Evolutionary conservation across 1,284 basidiomycete genomes (phyloP).

Genomic region (Boletus holoroseus): DNA sequence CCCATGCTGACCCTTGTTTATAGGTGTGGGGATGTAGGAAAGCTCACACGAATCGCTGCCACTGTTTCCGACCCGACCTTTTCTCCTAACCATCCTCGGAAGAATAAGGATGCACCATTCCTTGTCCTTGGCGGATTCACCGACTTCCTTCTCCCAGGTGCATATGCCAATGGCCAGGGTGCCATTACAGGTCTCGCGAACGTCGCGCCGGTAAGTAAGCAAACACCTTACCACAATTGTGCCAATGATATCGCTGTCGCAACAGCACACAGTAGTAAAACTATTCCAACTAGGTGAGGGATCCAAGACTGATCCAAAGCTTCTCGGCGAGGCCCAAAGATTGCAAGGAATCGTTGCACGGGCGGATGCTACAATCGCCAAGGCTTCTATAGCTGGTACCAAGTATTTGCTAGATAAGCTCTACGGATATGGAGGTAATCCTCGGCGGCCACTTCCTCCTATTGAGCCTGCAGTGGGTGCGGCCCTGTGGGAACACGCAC

Average conservation of each 20-base stretch:
- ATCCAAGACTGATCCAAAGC: constrained; percentile 47
- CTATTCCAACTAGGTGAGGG: constrained; percentile 60
- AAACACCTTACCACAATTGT: neutral
- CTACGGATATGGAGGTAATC: constrained; percentile 71
- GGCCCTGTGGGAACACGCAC: constrained; percentile 63
- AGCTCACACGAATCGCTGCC: constrained; percentile 77
- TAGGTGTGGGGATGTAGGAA: constrained; percentile 87
- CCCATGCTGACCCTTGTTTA: constrained; percentile 2
- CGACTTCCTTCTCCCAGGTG: constrained; percentile 74
- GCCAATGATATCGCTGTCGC: neutral
- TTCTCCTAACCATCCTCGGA: constrained; percentile 55
- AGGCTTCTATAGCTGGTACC: constrained; percentile 75
- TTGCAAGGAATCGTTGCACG: constrained; percentile 76
- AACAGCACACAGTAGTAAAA: constrained; percentile 53
- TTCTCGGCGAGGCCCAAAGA: constrained; percentile 64
- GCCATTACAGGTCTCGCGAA: constrained; percentile 81
- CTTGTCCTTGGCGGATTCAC: constrained; percentile 73
- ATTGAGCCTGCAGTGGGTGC: constrained; percentile 50
- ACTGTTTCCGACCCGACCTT: constrained; percentile 60
- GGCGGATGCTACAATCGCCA: constrained; percentile 76
- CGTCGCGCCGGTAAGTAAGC: constrained; percentile 60
- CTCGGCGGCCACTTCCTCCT: constrained; percentile 70
- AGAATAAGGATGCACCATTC: constrained; percentile 60
- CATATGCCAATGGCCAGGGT: constrained; percentile 65
- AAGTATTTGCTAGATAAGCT: constrained; percentile 74